These are phyloP conservation scores for Excoecaria agallocha DNA, from an alignment of 345 rosid genomes.

Conservation along the genomic window DNA sequence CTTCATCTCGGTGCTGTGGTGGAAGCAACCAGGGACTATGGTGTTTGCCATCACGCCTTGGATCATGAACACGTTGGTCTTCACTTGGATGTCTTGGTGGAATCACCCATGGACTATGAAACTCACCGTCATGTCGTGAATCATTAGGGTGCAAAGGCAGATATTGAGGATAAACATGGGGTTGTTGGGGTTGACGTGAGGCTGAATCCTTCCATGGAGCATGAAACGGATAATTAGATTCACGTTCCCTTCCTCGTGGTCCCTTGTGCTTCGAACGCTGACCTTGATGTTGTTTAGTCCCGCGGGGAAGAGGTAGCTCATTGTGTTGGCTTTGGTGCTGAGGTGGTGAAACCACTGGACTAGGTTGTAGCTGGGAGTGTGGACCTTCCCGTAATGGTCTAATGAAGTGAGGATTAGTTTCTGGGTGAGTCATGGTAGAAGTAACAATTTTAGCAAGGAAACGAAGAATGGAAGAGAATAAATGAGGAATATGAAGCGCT, in stretches of 20 bases:
- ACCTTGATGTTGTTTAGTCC: slow-evolving; percentile 2
- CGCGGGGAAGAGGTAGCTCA: slow-evolving; percentile 11
- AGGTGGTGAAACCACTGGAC: background rate
- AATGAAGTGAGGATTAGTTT: slow-evolving; percentile 62
- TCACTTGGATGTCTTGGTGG: background rate
- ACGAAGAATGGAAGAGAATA: background rate
- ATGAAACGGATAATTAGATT: background rate
- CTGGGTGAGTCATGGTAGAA: slow-evolving; percentile 40
- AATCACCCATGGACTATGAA: background rate
- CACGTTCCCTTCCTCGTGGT: background rate
- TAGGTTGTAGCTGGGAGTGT: background rate
- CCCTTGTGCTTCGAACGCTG: slow-evolving; percentile 8
- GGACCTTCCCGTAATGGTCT: slow-evolving; percentile 11
- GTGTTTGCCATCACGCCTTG: background rate
- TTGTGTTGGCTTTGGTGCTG: background rate
- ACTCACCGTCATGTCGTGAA: background rate
- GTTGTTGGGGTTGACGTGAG: background rate
- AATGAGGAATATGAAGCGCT: slow-evolving; percentile 22
- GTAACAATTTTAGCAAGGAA: background rate
- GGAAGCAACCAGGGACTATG: slow-evolving; percentile 4
- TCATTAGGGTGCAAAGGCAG: background rate
- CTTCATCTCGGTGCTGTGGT: background rate
- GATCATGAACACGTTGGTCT: background rate
- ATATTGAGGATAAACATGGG: background rate
- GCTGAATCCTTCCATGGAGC: slow-evolving; percentile 2